phyloP scores from a whole-genome alignment of 1,139 yeast species.

The Debaryomyces sp. region DNA sequence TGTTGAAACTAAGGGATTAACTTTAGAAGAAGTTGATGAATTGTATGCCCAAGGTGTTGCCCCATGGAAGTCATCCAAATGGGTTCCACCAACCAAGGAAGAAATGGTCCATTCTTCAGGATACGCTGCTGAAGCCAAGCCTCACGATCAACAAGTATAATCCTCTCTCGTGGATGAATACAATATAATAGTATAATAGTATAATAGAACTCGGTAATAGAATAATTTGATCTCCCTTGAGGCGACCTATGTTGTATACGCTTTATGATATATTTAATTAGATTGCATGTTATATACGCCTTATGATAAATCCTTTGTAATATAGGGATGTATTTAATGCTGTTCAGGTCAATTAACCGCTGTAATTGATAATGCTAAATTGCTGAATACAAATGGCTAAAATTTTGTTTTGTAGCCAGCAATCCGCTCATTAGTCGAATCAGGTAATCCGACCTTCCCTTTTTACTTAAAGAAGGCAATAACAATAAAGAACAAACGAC shows the following conservation, averaged over 20 bases:
- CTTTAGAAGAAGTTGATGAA: conserved; percentile 66
- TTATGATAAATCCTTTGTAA: not conserved
- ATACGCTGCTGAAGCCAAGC: conserved; percentile 13
- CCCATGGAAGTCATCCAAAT: conserved; percentile 51
- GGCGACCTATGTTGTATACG: not conserved
- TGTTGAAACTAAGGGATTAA: conserved; percentile 63
- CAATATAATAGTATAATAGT: not conserved
- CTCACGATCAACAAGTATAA: conserved; percentile 13
- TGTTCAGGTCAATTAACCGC: not conserved
- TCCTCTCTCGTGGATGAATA: too few relatives aligned
- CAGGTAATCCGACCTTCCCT: not conserved
- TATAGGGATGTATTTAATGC: not conserved
- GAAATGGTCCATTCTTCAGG: conserved; percentile 21
- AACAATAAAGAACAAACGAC: not conserved
- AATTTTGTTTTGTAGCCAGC: too few relatives aligned
- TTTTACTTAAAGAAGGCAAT: not conserved
- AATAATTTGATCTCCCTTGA: not conserved
- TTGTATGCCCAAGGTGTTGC: conserved; percentile 49
- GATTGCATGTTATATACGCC: not conserved
- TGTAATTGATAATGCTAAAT: not conserved
- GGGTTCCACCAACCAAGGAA: conserved; percentile 46
- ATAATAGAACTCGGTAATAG: not conserved
- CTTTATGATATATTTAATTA: not conserved
- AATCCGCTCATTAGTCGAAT: not conserved
- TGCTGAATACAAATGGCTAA: not conserved